Base-by-base conservation (phyloP, 768 basidiomycete genomes). In the Rubroboletus satanas region DNA sequence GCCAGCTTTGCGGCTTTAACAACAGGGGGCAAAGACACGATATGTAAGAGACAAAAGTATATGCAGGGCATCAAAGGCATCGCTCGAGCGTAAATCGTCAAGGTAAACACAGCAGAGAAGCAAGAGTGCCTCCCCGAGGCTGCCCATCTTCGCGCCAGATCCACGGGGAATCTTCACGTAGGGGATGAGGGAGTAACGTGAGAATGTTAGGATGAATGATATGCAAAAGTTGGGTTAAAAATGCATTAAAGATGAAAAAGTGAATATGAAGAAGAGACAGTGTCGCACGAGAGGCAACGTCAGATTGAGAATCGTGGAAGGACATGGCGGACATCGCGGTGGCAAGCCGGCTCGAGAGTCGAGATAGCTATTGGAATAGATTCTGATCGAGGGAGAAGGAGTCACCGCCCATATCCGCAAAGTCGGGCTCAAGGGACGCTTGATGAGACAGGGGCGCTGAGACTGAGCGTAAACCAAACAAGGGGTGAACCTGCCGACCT, bases 341-440 rank as follows among this genome's bases (percentile, higher is more conserved):
- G 32, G 31, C 6, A 57, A 59, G 58, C 62, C 43, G 62, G 63
- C 56, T 52, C 53, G 29, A 28, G 56, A 58, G 59, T 60, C 49
- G 26, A 50, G 62, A 53, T 56, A 51, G 57, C 77, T 68, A 84
- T 63, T 79, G 79, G 66, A 79, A 75, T 58, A 84, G 73, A 52
- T 74, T 71, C 56, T 78, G 78, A 31, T 77, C 65, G 37, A 75
- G 75, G 35, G 74, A 75, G 49, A 79, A 74, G 37, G 73, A 71
- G 31, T 62, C 62, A 8, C 67, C 69, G 17, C 70, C 70, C 54
- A 71, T 58, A 32, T 71, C 70, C 48, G 77, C 77, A 56, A 81
- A 77, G 42, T 78, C 75, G 66, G 58, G 74, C 68, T 58, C 74
- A 72, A 52, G 64, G 69, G 56, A 54, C 57, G 32, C 66, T 33